phyloP scores from a whole-genome alignment of 805 yeast species.

The Yarrowia sp. region DNA sequence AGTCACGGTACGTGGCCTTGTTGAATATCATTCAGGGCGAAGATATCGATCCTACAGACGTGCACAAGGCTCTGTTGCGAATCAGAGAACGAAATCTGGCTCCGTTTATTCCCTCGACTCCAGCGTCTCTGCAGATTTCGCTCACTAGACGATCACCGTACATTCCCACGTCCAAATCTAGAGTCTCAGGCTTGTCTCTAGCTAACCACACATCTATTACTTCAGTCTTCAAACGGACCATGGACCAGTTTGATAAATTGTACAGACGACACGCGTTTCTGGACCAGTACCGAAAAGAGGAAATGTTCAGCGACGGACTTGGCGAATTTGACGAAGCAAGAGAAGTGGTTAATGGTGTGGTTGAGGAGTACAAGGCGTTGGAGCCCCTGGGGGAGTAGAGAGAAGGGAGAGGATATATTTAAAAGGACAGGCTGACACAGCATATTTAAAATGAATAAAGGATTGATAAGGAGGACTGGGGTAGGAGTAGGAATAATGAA shows the following conservation, averaged over 20 bases:
- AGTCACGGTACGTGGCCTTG: constrained; percentile 60
- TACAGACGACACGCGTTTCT: constrained; percentile 79
- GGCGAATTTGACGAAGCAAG: constrained; percentile 78
- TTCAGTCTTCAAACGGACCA: constrained; percentile 59
- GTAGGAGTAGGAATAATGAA: too few species aligned
- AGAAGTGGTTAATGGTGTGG: constrained; percentile 67
- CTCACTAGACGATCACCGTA: constrained; percentile 71
- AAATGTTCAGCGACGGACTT: constrained; percentile 42
- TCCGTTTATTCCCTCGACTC: constrained; percentile 81
- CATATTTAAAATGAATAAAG: too few species aligned
- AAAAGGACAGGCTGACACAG: too few species aligned
- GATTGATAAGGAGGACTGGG: too few species aligned
- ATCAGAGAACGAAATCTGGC: constrained; percentile 46
- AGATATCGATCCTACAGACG: constrained; percentile 63
- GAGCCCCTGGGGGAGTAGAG: constrained; percentile 28
- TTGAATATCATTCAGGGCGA: constrained; percentile 64
- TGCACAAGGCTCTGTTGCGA: constrained; percentile 46
- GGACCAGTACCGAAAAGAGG: constrained; percentile 59
- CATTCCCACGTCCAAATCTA: constrained; percentile 40
- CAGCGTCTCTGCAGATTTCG: constrained; percentile 74
- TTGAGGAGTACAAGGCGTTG: constrained; percentile 66
- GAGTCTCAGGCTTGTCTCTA: constrained; percentile 75
- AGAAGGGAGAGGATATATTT: background rate
- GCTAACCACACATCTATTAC: constrained; percentile 78
- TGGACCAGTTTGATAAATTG: constrained; percentile 75